Evolutionary conservation across 495 filamentous ascomycete genomes (phyloP).

Genomic region (Staphylotrichum tortipilum): DNA sequence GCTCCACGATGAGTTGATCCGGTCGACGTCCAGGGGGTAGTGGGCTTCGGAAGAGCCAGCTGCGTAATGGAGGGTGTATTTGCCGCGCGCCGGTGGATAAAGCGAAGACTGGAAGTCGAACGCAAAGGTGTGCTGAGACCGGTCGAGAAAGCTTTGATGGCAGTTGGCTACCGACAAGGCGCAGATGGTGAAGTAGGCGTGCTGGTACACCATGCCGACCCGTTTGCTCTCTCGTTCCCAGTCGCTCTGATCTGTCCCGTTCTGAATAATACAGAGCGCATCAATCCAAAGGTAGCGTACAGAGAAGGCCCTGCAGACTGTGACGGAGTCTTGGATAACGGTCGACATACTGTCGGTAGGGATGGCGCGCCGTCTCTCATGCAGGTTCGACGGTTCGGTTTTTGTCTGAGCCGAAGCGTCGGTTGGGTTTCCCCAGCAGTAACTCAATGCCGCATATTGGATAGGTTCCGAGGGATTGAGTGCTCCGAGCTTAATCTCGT

Average conservation of each 20-base stretch:
- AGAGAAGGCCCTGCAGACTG: not conserved
- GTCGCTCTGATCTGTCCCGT: not conserved
- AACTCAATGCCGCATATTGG: not conserved
- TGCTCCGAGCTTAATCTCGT: not conserved
- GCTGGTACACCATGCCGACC: not conserved
- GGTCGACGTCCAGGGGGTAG: not conserved
- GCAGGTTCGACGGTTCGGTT: not conserved
- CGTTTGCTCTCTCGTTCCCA: not conserved
- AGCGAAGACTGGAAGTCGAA: not conserved
- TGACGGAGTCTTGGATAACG: not conserved
- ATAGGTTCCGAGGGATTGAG: not conserved
- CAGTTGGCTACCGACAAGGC: not conserved
- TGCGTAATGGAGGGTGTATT: not conserved
- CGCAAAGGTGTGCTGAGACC: not conserved
- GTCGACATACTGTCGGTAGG: not conserved
- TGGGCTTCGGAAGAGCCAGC: not conserved
- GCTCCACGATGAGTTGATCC: not conserved
- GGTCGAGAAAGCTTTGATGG: not conserved
- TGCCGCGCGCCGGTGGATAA: not conserved
- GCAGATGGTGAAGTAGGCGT: not conserved
- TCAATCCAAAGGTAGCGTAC: not conserved
- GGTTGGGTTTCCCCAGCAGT: not conserved
- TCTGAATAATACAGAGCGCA: not conserved
- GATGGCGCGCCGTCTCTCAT: not conserved
- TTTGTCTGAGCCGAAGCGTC: not conserved